Base-by-base conservation (phyloP, 139 green algal genomes). In the Haematococcus sp. region DNA sequence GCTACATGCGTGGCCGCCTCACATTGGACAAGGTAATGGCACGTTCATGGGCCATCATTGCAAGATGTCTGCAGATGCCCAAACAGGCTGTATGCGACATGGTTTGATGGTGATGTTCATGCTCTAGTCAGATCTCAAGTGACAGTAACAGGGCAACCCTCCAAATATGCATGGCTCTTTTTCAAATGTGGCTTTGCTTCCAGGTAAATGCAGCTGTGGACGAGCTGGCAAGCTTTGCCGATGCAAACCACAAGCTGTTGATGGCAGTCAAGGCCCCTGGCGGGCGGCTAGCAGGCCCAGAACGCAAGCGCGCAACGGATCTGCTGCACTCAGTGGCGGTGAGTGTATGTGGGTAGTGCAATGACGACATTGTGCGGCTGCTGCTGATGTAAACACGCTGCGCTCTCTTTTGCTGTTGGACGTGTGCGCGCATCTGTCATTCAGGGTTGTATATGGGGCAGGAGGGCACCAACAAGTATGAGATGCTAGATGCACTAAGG, bases 181-280 rank as follows among this genome's bases (percentile, higher is more conserved):
- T 65, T 7, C 25, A 40, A 11, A 15, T 34, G 16, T 35, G 4
- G 4, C 4, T 16, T 35, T 4, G 58, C 58, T 13, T n/a, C 11
- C 78, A 89, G 83, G 81, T 93, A 11, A 95, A 95, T 63, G 77
- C 84, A 0, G 88, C 89, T 0, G n/a, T 95, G 19, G 88, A 93
- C 34, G 88, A 95, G 71, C 32, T 89, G 49, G 87, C 85, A 0
- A 66, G 16, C 3, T 60, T 81, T 51, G 85, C 88, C n/a, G 81
- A 88, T 33, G 73, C 71, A 16, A 91, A 81, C 27, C 22, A 49
- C 0, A 70, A 68, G n/a, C 63, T 89, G 31, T 76, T 94, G 61
- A 54, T 33, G 16, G 68, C 70, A n/a, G 55, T 65, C 13, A 55
- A 74, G 15, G 35, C 33, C 2, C 43, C 72, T 17, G 73, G 74